Base-by-base conservation (phyloP, 2,329 filamentous ascomycete species). In the Aspergillus floridensis region DNA sequence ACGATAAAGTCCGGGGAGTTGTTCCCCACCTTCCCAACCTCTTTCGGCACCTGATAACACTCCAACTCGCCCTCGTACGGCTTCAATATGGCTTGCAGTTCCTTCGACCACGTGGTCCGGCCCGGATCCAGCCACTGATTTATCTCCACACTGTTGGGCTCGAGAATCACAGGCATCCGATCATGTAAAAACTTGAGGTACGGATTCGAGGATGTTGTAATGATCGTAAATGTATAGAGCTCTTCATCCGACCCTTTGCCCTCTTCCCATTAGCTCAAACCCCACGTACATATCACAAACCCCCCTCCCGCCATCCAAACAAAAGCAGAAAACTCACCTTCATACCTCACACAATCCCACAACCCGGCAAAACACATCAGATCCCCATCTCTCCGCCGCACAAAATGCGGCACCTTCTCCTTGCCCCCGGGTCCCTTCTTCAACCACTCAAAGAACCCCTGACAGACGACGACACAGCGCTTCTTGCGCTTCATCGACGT, bases 401-500 rank as follows among this genome's bases (percentile, higher is more conserved):
- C 84, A 68, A 87, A 97, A 74, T 98, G 87, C 11, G 95, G 93
- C 1, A 93, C 79, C 76, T 91, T 96, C 56, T 95, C 89, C 66
- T 90, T 93, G 6, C 86, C 83, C 1, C 83, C 82, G 69, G 81
- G 56, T 68, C 85, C 88, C 68, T 88, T 91, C 75, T 93, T 93
- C 60, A 96, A 79, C 95, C 95, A 98, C 76, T 99, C 95, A 70
- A 92, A 99, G 76, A 98, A 99, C 1, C 95, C 95, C 75, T 97
- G 89, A 10, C 91, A 92, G 5, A 96, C 72, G 10, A 98, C 86
- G 22, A 98, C 81, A 73, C 95, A 98, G 31, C 95, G 84, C 77
- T 97, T 96, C 66, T 84, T 86, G 62, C 88, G 86, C 78, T 97
- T 97, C 90, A 98, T 96, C 1, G 85, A 86, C 47, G 85, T 89